Conservation (phyloP, 139 green algal species). For the Auxenochlorella pyrenoidosa region DNA sequence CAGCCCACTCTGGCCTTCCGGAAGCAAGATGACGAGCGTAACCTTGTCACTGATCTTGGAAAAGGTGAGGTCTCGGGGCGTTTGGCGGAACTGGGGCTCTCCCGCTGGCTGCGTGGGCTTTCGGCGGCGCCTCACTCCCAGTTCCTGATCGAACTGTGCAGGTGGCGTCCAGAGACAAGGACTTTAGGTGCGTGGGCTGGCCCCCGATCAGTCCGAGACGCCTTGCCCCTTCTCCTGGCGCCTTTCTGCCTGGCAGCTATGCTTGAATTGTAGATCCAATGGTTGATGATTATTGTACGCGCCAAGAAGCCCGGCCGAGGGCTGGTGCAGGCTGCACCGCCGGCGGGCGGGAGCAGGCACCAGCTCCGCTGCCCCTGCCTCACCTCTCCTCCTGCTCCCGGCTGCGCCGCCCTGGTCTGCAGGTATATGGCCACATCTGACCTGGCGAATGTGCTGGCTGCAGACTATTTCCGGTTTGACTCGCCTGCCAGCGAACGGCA, state of each 20-base stretch:
- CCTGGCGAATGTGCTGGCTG: slow-evolving; percentile 86
- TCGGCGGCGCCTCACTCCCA: background rate
- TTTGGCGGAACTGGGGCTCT: too few species aligned
- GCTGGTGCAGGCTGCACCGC: background rate
- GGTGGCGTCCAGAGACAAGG: slow-evolving; percentile 59
- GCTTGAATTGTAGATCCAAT: too few species aligned
- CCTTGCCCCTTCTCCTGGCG: background rate
- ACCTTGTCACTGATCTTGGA: slow-evolving; percentile 37
- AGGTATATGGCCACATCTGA: slow-evolving; percentile 97
- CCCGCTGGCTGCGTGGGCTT: too few species aligned
- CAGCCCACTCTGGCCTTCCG: background rate
- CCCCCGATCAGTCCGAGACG: background rate
- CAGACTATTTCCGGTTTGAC: slow-evolving; percentile 75
- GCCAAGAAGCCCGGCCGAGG: background rate
- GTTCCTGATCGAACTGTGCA: background rate
- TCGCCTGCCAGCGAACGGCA: slow-evolving; percentile 74
- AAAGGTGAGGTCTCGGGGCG: background rate
- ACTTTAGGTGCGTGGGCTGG: slow-evolving; percentile 30
- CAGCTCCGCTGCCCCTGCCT: too few species aligned
- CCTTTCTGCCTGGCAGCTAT: background rate
- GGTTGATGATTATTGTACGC: too few species aligned
- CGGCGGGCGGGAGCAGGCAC: background rate
- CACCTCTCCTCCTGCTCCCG: too few species aligned
- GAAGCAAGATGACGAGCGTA: slow-evolving; percentile 11
- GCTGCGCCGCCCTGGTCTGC: background rate